These are phyloP conservation scores for Fusarium sp. DNA, from an alignment of 2,329 filamentous ascomycete genomes.

Conservation along the genomic window DNA sequence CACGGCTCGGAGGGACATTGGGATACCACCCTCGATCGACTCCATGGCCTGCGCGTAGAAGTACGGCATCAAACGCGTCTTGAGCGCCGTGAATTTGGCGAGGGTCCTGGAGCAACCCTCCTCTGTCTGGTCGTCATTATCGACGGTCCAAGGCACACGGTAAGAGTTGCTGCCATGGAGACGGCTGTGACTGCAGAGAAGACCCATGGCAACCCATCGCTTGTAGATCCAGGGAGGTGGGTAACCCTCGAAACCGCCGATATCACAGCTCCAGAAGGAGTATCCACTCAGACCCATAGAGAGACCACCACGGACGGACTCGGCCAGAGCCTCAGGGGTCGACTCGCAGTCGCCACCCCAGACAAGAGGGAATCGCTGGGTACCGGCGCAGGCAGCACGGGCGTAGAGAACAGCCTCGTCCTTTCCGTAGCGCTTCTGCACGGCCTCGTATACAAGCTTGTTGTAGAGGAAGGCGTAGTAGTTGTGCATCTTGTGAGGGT, in stretches of 20 bases:
- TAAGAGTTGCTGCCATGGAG: constrained; percentile 75
- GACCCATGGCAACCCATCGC: constrained; percentile 78
- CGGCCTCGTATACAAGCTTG: constrained; percentile 70
- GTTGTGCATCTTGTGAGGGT: constrained; percentile 76
- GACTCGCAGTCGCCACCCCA: constrained; percentile 81
- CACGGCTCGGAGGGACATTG: constrained; percentile 69
- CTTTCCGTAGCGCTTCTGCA: constrained; percentile 61
- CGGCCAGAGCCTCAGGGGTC: constrained; percentile 75
- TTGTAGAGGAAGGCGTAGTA: constrained; percentile 79
- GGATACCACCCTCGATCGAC: constrained; percentile 60
- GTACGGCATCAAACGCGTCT: constrained; percentile 62
- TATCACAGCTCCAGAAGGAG: constrained; percentile 74
- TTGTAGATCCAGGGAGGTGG: constrained; percentile 76
- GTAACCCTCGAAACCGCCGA: constrained; percentile 74
- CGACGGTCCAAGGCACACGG: constrained; percentile 77
- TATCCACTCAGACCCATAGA: constrained; percentile 70
- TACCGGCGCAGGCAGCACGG: constrained; percentile 70
- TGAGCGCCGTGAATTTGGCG: constrained; percentile 58
- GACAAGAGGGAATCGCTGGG: constrained; percentile 72
- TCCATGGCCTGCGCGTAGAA: constrained; percentile 55
- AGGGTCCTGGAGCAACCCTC: constrained; percentile 61
- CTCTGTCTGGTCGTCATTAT: constrained; percentile 65
- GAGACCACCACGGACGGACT: constrained; percentile 71
- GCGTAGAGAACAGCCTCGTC: constrained; percentile 71
- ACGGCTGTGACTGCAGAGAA: constrained; percentile 73